Base-by-base conservation (phyloP, 257 asterid genomes). In the Apocynum venetum region DNA sequence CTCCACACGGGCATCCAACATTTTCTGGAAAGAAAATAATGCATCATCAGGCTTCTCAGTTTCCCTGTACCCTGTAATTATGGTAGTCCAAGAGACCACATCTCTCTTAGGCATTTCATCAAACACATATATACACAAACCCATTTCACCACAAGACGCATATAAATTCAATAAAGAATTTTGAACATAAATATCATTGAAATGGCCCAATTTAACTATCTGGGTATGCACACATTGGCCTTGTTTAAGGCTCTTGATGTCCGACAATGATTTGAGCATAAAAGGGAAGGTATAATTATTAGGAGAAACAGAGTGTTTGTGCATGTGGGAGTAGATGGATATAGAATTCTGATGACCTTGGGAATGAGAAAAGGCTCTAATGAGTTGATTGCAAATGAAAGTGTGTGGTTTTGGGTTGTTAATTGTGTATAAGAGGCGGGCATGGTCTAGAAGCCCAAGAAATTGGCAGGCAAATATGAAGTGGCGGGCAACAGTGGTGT, bases 91-190 rank as follows among this genome's bases (percentile, higher is more conserved):
- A 2, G 97, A 87, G 35, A 93, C 98, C 6, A 88, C 95, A 75
- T 93, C 97, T 83, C 86, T 87, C 47, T 73, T 71, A 75, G 88
- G 87, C 95, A 93, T 89, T 91, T 91, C 95, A 67, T 90, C 96
- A 56, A 91, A 93, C 89, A 90, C 77, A 5, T 83, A 48, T 69
- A 78, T 73, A n/a, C 94, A 91, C 72, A 74, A n/a, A 25, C 0
- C 77, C 91, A 91, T 84, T 17, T 85, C 81, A 25, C 88, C 89
- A 46, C 80, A 68, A 1, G 93, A 85, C 0, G 89, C 86, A 41
- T 91, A 90, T 70, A 90, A 56, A 71, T 82, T 89, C 88, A 90
- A 53, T 81, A 91, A 74, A 4, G 96, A 85, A 76, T 93, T 93
- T 40, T 82, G 91, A 56, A 91, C 92, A 80, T 88, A 93, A 76